Base-by-base conservation (phyloP, 768 basidiomycete species). In the Termitomyces heimii region DNA sequence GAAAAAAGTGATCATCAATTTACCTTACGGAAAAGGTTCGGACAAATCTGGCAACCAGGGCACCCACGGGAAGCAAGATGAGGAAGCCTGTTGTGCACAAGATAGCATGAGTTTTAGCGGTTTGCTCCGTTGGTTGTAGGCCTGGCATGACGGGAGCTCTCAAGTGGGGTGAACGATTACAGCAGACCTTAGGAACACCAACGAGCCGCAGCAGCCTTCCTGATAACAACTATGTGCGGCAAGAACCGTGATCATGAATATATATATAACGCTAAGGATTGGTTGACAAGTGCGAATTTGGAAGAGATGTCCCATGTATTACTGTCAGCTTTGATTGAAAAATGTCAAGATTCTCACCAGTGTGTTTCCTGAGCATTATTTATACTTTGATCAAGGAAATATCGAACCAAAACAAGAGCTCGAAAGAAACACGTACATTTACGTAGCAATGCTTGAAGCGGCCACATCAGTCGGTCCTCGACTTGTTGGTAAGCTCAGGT, bases 51-150 rank as follows among this genome's bases (percentile, higher is more conserved):
- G 81, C 79, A 43, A 83, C 68, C 59, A 86, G 69, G 12, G 74
- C 76, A n/a, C 85, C 84, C 31, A 81, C 56, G 4, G 85, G 85
- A 9, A 88, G 74, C 18, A 86, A 62, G 50, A 85, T 68, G 48
- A 86, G 68, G 42, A 66, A 64, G 20, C 82, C 85, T 34, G 75
- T 68, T 0, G 77, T 66, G 60, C 76, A 78, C 10, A 85, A 69
- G 37, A 81, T 67, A 24, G 76, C 85, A 66, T 88, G 85, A 31
- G 67, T 76, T 55, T 66, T 73, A 14, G 71, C 73, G 35, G 68
- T 66, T 51, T 61, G 61, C 60, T 81, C 77, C 10, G 71, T n/a
- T 16, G 66, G 53, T 2, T 44, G 65, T 22, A 66, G 49, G 13
- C 43, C 49, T 39, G 59, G 53, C 59, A 62, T 59, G 55, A 40